Percentiles rank a stretch among this genome's conserved stretches.
Evolutionary conservation across 2,329 filamentous ascomycete species (phyloP).

Genomic region (Metarhizium humberi): DNA sequence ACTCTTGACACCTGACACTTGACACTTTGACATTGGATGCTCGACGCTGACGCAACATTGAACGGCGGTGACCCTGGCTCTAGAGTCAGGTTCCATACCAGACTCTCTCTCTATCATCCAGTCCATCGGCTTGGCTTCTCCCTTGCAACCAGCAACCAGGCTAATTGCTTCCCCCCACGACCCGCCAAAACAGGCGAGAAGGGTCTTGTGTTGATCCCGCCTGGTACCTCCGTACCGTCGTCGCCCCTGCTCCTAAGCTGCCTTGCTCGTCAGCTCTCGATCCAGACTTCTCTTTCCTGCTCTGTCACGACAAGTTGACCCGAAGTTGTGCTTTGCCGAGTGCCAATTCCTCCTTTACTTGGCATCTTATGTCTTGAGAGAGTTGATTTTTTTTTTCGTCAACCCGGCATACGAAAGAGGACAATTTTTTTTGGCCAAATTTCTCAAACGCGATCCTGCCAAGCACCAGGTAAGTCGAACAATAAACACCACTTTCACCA

Average conservation of each 20-base stretch:
- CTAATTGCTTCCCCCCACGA: conserved; percentile 1
- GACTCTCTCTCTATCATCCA: too few relatives aligned
- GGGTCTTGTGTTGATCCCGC: conserved; percentile 1
- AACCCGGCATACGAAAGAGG: not conserved
- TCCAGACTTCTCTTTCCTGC: conserved; percentile 1
- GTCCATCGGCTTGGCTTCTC: not conserved
- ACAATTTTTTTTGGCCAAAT: not conserved
- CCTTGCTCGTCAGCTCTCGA: conserved; percentile 4
- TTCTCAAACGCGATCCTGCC: not conserved
- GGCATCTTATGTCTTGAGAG: not conserved
- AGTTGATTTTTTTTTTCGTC: not conserved
- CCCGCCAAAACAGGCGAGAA: conserved; percentile 6
- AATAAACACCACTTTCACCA: not conserved
- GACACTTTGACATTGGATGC: not conserved
- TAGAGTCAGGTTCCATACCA: too few relatives aligned
- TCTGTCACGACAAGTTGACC: not conserved
- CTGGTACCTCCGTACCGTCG: not conserved
- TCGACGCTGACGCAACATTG: not conserved
- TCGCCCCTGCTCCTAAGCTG: not conserved
- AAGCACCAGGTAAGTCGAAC: not conserved
- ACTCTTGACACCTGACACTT: not conserved
- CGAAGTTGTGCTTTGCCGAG: conserved; percentile 1
- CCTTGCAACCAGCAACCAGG: not conserved
- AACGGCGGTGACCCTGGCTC: not conserved
- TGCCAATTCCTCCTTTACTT: not conserved